phyloP scores from a whole-genome alignment of 108 stramenopile species.

The Skeletonema marinoi region DNA sequence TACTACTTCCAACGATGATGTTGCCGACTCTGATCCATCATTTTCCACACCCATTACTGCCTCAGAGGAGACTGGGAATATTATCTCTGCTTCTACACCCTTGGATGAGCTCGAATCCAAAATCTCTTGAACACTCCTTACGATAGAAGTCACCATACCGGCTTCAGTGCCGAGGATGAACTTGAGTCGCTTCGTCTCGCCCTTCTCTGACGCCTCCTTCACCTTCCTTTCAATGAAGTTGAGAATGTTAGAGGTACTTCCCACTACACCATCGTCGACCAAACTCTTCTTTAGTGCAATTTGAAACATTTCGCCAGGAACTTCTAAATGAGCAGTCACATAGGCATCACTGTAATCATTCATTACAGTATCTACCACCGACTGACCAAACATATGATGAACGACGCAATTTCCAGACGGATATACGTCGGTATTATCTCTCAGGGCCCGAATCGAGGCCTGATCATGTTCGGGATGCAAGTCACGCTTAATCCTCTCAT shows the following conservation, averaged over 20 bases:
- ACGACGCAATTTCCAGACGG: slow-evolving; percentile 93
- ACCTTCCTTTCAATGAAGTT: slow-evolving; percentile 91
- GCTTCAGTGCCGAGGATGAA: slow-evolving; percentile 94
- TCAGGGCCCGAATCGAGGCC: slow-evolving; percentile 51
- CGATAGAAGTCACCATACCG: slow-evolving; percentile 95
- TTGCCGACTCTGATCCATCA: slow-evolving; percentile 13
- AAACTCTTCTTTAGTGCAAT: slow-evolving; percentile 89
- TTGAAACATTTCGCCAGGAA: slow-evolving; percentile 97
- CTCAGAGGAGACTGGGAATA: slow-evolving; percentile 95
- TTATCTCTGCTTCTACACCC: slow-evolving; percentile 83
- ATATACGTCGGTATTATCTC: slow-evolving; percentile 71
- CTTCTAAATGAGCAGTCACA: slow-evolving; percentile 95
- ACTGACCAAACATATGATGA: slow-evolving; percentile 94
- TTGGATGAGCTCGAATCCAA: slow-evolving; percentile 47
- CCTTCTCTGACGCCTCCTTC: slow-evolving; percentile 49
- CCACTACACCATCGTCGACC: slow-evolving; percentile 84
- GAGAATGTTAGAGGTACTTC: slow-evolving; percentile 92
- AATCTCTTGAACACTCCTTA: slow-evolving; percentile 85
- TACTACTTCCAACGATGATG: slow-evolving; percentile 60
- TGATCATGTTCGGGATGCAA: slow-evolving; percentile 75
- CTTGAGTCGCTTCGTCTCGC: slow-evolving; percentile 52
- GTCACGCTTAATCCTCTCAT: slow-evolving; percentile 60
- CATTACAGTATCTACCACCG: slow-evolving; percentile 73
- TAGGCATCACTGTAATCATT: slow-evolving; percentile 76
- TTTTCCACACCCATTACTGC: slow-evolving; percentile 79